A percentile compares a stretch with the other conserved stretches of the same genome.
Evolutionary conservation across 495 filamentous ascomycete species (phyloP).

Genomic region (Diplogelasinospora grovesii): DNA sequence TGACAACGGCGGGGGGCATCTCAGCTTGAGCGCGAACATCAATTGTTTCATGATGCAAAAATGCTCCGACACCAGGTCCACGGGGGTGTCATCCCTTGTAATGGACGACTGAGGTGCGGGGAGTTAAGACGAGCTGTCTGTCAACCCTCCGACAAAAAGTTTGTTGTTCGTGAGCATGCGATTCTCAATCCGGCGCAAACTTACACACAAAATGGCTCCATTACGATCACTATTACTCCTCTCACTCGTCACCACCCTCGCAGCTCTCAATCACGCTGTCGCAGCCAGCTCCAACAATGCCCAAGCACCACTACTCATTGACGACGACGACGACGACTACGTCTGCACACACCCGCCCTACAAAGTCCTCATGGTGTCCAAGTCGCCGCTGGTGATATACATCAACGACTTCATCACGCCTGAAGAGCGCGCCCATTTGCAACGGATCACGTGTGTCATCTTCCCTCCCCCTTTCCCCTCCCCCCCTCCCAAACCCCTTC

Average conservation of each 20-base stretch:
- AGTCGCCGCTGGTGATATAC: constrained; percentile 50
- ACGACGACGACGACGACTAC: constrained; percentile 17
- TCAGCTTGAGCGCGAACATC: too few relatives aligned
- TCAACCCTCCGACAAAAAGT: too few relatives aligned
- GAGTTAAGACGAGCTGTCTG: too few relatives aligned
- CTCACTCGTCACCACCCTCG: constrained; percentile 15
- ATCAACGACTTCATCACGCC: constrained; percentile 42
- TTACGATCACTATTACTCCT: constrained; percentile 8
- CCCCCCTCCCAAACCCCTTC: neutral
- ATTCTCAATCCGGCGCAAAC: neutral
- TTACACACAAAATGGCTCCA: constrained; percentile 8
- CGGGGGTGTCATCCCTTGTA: too few relatives aligned
- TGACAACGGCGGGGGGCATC: too few relatives aligned
- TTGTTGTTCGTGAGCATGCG: too few relatives aligned
- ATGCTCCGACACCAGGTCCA: too few relatives aligned
- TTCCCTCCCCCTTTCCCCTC: constrained; percentile 4
- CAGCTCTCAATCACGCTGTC: constrained; percentile 1
- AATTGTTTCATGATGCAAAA: too few relatives aligned
- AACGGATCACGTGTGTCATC: constrained; percentile 31
- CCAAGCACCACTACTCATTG: constrained; percentile 12
- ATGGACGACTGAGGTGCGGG: too few relatives aligned
- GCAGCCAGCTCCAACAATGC: neutral
- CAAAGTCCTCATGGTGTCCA: constrained; percentile 45
- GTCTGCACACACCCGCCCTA: constrained; percentile 38
- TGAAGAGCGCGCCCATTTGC: constrained; percentile 34